Conservation (phyloP, 2,329 filamentous ascomycete genomes). For the Botrytis paeoniae region DNA sequence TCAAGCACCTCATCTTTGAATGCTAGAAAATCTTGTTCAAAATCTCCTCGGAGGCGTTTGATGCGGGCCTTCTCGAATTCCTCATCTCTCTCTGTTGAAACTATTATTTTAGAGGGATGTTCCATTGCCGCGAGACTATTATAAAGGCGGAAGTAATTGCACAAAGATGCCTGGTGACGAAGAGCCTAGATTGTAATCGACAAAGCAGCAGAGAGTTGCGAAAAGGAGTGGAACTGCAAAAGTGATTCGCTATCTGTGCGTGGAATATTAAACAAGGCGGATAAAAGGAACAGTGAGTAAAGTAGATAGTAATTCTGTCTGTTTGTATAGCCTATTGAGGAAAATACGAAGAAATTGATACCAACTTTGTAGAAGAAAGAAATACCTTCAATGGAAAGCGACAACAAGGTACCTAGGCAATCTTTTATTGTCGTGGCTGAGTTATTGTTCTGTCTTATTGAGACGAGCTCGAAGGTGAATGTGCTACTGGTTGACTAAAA, state of each 20-base stretch:
- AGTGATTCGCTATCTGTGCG: background rate
- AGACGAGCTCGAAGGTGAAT: background rate
- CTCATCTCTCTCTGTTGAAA: background rate
- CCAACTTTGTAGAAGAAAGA: background rate
- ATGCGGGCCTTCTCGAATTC: background rate
- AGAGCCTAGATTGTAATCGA: background rate
- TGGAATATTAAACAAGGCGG: too few relatives aligned
- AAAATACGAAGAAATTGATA: background rate
- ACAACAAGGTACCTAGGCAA: background rate
- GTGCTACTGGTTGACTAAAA: background rate
- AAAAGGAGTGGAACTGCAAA: background rate
- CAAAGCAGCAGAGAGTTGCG: background rate
- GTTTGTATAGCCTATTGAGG: background rate
- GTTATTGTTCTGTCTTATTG: background rate
- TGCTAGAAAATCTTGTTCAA: background rate
- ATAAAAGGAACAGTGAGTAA: background rate
- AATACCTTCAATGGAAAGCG: background rate
- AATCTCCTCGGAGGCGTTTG: background rate
- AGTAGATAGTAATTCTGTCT: background rate
- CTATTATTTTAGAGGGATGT: background rate
- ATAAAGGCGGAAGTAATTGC: background rate
- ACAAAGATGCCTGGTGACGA: background rate
- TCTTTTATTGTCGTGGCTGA: background rate
- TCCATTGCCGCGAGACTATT: background rate
- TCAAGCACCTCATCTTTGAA: slow-evolving; percentile 2